phyloP scores from a whole-genome alignment of 495 filamentous ascomycete genomes.

The Annulohypoxylon maeteangense region DNA sequence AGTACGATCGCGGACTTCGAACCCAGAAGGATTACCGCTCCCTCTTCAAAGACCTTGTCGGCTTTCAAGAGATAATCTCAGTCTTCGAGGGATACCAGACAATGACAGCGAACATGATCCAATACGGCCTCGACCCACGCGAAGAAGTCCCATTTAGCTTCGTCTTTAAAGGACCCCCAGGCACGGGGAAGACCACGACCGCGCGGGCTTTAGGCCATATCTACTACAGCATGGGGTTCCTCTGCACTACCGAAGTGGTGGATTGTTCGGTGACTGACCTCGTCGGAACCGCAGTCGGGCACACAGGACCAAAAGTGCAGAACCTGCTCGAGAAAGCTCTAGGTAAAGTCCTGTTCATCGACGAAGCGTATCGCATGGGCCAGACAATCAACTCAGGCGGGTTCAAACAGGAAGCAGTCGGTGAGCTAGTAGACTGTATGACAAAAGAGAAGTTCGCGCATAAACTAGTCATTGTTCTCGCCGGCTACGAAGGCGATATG shows the following conservation, averaged over 20 bases:
- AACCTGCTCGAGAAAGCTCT: not conserved
- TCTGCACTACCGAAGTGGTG: constrained; percentile 63
- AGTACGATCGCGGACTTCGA: not conserved
- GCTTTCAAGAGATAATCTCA: not conserved
- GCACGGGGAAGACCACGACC: constrained; percentile 61
- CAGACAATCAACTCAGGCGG: not conserved
- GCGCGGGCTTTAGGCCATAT: constrained; percentile 74
- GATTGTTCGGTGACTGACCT: constrained; percentile 70
- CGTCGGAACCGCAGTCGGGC: constrained; percentile 66
- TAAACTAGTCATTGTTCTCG: not conserved
- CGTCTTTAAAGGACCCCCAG: not conserved
- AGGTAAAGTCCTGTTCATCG: not conserved
- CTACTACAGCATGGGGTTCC: constrained; percentile 73
- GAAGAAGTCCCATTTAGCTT: not conserved
- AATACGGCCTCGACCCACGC: not conserved
- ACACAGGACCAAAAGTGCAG: constrained; percentile 32
- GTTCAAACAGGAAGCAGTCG: not conserved
- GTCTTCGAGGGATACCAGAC: not conserved
- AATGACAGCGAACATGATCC: not conserved
- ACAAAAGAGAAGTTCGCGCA: not conserved
- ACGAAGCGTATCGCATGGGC: not conserved
- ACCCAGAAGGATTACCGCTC: not conserved
- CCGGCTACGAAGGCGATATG: not conserved
- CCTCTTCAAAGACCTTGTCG: not conserved
- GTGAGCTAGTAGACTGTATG: not conserved